phyloP scores from a whole-genome alignment of 306 rosid genomes.

The Glycine tomentella region DNA sequence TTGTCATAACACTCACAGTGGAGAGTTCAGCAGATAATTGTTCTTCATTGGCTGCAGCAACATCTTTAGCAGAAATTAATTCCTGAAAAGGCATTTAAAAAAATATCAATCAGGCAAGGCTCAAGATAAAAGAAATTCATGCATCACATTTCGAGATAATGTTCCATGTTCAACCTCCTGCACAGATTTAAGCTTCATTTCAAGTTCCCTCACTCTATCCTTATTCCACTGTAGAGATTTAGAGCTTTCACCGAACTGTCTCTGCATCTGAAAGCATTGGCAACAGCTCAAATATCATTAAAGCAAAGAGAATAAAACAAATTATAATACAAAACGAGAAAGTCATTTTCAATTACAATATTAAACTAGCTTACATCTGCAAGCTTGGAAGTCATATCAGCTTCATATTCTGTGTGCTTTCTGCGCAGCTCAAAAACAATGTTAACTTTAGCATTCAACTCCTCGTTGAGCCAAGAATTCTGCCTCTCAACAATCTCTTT shows the following conservation, averaged over 20 bases:
- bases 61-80: constrained; percentile 68
- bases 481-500: constrained; percentile 91
- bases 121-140: constrained; percentile 8
- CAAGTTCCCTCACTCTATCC: constrained; percentile 81
- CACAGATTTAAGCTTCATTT: constrained; percentile 63
- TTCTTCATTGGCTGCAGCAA: constrained; percentile 79
- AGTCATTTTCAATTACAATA: constrained; percentile 18
- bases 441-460: constrained; percentile 76
- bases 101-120: constrained; percentile 25
- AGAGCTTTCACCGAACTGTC: constrained; percentile 76
- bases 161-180: constrained; percentile 71
- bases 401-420: constrained; percentile 71
- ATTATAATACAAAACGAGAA: neutral
- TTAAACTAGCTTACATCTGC: constrained; percentile 65
- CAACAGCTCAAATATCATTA: constrained; percentile 8
- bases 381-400: constrained; percentile 74
- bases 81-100: constrained; percentile 55
- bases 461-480: constrained; percentile 84
- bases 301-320: constrained; percentile 18
- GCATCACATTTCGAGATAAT: constrained; percentile 21
- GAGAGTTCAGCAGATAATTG: constrained; percentile 78
- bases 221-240: constrained; percentile 83
- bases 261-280: constrained; percentile 64
- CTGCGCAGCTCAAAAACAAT: constrained; percentile 69
- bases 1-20: constrained; percentile 67